Evolutionary conservation across 805 yeast genomes (phyloP).

Genomic region (Middelhovenomyces tepae): DNA sequence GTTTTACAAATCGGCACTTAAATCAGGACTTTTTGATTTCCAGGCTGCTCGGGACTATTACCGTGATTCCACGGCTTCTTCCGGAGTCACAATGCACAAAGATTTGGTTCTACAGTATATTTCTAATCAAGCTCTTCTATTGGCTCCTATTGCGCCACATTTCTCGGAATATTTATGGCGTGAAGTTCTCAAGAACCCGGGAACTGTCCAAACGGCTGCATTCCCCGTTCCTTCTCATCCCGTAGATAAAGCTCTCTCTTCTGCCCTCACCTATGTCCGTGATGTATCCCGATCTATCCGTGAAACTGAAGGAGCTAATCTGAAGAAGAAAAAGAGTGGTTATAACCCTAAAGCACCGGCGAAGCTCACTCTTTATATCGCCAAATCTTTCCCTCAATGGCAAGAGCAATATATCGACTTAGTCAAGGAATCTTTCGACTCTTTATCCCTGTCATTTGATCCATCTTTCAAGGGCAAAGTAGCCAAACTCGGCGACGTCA

Average conservation of each 20-base stretch:
- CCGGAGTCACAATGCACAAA: constrained; percentile 56
- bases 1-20: constrained; percentile 80
- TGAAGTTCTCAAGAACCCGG: constrained; percentile 61
- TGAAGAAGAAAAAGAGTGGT: constrained; percentile 78
- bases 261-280: constrained; percentile 74
- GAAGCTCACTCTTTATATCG: constrained; percentile 60
- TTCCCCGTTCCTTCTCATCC: constrained; percentile 77
- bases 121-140: constrained; percentile 73
- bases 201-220: constrained; percentile 59
- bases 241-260: constrained; percentile 49
- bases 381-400: constrained; percentile 89
- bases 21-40: constrained; percentile 85
- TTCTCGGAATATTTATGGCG: constrained; percentile 84
- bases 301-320: constrained; percentile 81
- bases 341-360: constrained; percentile 70
- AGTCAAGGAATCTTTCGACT: constrained; percentile 39
- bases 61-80: constrained; percentile 60
- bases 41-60: constrained; percentile 94
- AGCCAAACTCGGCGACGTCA: constrained; percentile 58
- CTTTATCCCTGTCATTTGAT: constrained; percentile 25
- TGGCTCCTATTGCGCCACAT: constrained; percentile 94
- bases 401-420: constrained; percentile 69
- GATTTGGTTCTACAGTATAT: constrained; percentile 76
- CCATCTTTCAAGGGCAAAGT: constrained; percentile 32
- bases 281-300: constrained; percentile 73